Base-by-base conservation (phyloP, 2,329 filamentous ascomycete species). In the Pestalotiopsis sp. region DNA sequence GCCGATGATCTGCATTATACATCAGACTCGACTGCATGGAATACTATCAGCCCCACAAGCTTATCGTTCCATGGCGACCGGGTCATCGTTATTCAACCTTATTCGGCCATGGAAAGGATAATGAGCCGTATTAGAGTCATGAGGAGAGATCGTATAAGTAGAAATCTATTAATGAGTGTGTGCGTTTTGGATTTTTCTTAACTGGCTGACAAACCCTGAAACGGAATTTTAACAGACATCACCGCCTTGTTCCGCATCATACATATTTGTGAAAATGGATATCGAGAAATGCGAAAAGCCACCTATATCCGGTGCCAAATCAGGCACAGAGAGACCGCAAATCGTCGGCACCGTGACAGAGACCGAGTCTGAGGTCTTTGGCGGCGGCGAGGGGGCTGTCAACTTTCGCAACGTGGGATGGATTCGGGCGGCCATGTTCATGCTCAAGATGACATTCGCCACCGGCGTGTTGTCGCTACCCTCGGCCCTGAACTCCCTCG, bases 391-490 rank as follows among this genome's bases (percentile, higher is more conserved):
- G n/a, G 61, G 38, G 5, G 31, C 31, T 7, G 61, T 63, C 25
- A 63, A 63, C n/a, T 63, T 63, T n/a, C 61, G 61, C 11, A 63
- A 38, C 2, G 61, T 63, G 17, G 27, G 31, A 1, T 63, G 61
- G 61, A 63, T 39, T 5, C 36, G 38, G 0, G 61, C 61, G 4
- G 61, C 38, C 31, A 63, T 63, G 27, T 39, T 63, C 61, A 39
- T 63, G 31, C 27, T 63, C 61, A 63, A 63, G 61, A 63, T 41
- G 61, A 38, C 27, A 14, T 38, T 63, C 17, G 61, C 61, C 25
- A 63, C 38, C 13, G 61, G 61, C 38, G 61, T 63, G 2, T 5
- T 63, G 11, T 38, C 31, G 12, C 20, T 63, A 1, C 61, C 61
- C 17, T 27, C 31, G 17, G 61, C 61, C 7, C 38, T 63, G 9